Percentiles rank a stretch among this genome's conserved stretches.
Conservation (phyloP, 1,284 basidiomycete species). For the Calocybe gambosa region DNA sequence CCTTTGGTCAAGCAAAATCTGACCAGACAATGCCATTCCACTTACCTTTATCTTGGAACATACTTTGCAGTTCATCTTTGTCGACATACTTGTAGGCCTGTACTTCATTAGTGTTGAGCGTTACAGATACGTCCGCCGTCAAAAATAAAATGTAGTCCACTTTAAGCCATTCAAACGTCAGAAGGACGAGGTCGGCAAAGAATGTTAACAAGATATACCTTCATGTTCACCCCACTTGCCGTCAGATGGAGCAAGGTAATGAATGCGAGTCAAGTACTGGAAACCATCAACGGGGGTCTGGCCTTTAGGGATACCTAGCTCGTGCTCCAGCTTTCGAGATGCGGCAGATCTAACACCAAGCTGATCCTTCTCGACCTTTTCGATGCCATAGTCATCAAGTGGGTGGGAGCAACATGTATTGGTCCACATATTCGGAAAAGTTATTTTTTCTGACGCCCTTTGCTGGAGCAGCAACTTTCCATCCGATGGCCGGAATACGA, state of each 20-base stretch:
- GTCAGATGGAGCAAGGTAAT: conserved; percentile 93
- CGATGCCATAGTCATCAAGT: conserved; percentile 82
- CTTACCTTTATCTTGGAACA: conserved; percentile 83
- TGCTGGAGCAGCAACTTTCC: conserved; percentile 96
- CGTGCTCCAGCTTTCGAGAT: conserved; percentile 93
- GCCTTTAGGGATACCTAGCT: conserved; percentile 83
- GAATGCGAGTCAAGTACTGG: conserved; percentile 94
- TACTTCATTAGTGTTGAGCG: conserved; percentile 89
- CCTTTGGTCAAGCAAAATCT: conserved; percentile 7
- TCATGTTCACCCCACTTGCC: conserved; percentile 99
- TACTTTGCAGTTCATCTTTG: conserved; percentile 81
- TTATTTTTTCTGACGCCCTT: conserved; percentile 96
- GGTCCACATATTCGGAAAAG: conserved; percentile 99
- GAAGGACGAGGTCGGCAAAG: background rate
- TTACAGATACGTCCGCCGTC: conserved; percentile 83
- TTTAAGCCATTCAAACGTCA: conserved; percentile 25
- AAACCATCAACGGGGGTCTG: conserved; percentile 84
- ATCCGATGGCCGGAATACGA: conserved; percentile 92
- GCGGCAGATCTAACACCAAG: conserved; percentile 87
- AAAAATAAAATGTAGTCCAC: conserved; percentile 99
- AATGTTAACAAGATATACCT: conserved; percentile 42
- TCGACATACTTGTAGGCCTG: conserved; percentile 89
- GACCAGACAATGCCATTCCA: conserved; percentile 2
- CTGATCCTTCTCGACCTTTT: conserved; percentile 76
- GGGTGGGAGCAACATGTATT: conserved; percentile 99